Evolutionary conservation across 2,329 filamentous ascomycete species (phyloP), one percentile per base, ranked within the genome.

Genomic region (Alternaria gansuensis): DNA sequence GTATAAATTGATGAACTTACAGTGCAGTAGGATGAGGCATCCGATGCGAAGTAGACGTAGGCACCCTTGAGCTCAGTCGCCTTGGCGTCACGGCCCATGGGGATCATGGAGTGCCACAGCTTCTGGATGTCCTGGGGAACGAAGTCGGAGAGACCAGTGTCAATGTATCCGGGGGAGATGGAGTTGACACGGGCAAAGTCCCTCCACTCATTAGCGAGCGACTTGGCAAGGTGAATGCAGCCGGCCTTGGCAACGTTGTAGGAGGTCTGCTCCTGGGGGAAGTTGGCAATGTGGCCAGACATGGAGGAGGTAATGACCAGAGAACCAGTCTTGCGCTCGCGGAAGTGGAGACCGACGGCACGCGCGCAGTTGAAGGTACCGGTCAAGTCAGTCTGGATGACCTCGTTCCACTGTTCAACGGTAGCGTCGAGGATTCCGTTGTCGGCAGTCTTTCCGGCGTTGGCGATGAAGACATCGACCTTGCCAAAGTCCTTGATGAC

Each of bases 361-460:
- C 94, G 91, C 26, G 92, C 92, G 63, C 92, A 96, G 83, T 91
- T 94, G 79, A 90, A 92, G 37, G 89, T 89, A 11, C 93, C 93
- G n/a, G 88, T 95, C 68, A 96, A 84, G 78, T 97, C 96, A 72
- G 94, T 89, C 70, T 90, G 86, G 77, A 96, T 84, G 82, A 96
- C 91, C 77, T 88, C 85, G 75, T 93, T 87, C 74, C 87, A 87
- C 74, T 92, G 90, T 72, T 89, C 83, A 23, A 90, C 87, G 24
- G 86, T 85, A 73, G 87, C 87, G 63, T 92, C 89, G 48, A 91
- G 81, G 72, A 91, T 83, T 57, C 89, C 89, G 54, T 80, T 81
- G 79, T 89, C 84, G 66, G 89, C 88, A 5, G 90, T 91, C 61
- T 87, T 85, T 56, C 90, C 90, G 21, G 90, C 89, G 77, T 90